Conservation (phyloP, 2,329 filamentous ascomycete genomes). For the Zarea fungicola region DNA sequence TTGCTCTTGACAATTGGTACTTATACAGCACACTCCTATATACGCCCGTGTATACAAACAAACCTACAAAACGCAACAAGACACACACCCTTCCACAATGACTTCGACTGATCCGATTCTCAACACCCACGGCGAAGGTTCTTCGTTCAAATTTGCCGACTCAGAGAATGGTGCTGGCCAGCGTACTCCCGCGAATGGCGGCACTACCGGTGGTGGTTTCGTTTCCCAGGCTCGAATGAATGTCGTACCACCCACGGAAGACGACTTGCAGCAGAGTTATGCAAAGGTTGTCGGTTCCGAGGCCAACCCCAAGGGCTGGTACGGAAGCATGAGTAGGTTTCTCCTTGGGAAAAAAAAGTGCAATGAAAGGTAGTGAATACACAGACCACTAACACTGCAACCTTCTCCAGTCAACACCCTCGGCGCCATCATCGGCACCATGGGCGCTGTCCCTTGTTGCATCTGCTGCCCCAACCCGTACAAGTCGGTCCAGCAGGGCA, state of each 20-base stretch:
- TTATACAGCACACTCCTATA: not conserved
- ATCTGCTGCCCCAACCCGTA: constrained; percentile 91
- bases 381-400: not conserved
- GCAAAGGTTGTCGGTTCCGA: constrained; percentile 61
- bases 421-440: constrained; percentile 67
- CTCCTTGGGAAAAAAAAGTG: not conserved
- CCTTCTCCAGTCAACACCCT: constrained; percentile 59
- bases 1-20: no score
- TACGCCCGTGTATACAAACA: not conserved
- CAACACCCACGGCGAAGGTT: constrained; percentile 17
- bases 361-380: not conserved
- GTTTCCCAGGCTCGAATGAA: constrained; percentile 52
- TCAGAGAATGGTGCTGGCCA: constrained; percentile 14
- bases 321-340: constrained; percentile 72
- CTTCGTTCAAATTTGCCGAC: constrained; percentile 15
- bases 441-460: constrained; percentile 88
- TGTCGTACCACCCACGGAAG: constrained; percentile 74
- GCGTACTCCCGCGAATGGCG: constrained; percentile 23
- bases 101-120: constrained; percentile 6
- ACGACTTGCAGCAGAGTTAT: constrained; percentile 82
- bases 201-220: constrained; percentile 35
- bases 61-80: not conserved
- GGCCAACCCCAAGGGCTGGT: constrained; percentile 75
- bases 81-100: constrained; percentile 1
- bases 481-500: constrained; percentile 86